Evolutionary conservation across 306 rosid genomes (phyloP).

Genomic region (Sicyos baderoa): DNA sequence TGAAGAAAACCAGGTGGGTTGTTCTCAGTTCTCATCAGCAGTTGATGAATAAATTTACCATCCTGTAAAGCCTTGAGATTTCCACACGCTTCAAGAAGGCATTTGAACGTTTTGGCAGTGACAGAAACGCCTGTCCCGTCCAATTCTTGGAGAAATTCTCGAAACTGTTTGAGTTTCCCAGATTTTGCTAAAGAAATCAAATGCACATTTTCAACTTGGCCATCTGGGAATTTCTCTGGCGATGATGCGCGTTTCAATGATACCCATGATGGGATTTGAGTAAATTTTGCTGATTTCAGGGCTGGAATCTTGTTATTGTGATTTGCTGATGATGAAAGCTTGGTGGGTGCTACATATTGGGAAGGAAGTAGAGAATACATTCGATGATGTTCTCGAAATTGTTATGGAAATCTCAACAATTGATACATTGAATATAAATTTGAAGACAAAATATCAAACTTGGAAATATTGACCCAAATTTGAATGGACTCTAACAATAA

Average conservation of each 20-base stretch:
- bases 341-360: conserved; percentile 19
- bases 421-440: no score
- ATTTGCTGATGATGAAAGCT: conserved; percentile 15
- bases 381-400: background rate
- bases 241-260: conserved; percentile 30
- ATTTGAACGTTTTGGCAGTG: conserved; percentile 29
- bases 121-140: conserved; percentile 35
- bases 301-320: conserved; percentile 16
- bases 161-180: conserved; percentile 39
- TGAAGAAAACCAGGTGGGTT: conserved; percentile 32
- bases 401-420: background rate
- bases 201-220: conserved; percentile 49
- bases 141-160: conserved; percentile 42
- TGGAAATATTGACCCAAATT: no score
- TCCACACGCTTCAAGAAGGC: conserved; percentile 42
- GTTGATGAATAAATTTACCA: conserved; percentile 35
- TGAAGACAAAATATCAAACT: no score
- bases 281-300: conserved; percentile 31
- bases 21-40: conserved; percentile 26
- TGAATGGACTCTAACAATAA: no score
- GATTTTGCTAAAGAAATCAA: conserved; percentile 43
- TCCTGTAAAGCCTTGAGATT: conserved; percentile 28
- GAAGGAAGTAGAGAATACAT: conserved; percentile 32
- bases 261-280: conserved; percentile 45
- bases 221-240: conserved; percentile 18